Evolutionary conservation across 2,329 filamentous ascomycete species (phyloP).

Genomic region (Colletotrichum sp.): DNA sequence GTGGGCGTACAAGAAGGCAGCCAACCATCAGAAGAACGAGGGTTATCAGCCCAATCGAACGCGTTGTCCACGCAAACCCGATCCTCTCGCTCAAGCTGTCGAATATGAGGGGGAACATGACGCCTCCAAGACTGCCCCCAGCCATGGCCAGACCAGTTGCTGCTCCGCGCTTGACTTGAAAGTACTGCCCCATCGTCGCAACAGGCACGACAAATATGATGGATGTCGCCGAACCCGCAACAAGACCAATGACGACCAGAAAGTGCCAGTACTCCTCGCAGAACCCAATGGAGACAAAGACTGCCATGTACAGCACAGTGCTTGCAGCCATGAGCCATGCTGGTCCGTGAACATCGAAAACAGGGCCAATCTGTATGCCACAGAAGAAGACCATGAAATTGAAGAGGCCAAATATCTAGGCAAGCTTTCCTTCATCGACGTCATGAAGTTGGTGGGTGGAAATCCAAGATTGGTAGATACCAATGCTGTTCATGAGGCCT

Average conservation of each 20-base stretch:
- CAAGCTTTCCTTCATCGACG: constrained; percentile 62
- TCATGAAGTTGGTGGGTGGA: constrained; percentile 62
- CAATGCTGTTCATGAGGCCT: constrained; percentile 68
- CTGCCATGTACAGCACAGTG: background rate
- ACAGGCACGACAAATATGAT: constrained; percentile 19
- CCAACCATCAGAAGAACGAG: background rate
- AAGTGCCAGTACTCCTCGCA: constrained; percentile 24
- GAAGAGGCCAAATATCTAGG: constrained; percentile 75
- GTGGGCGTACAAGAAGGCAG: background rate
- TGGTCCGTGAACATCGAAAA: constrained; percentile 72
- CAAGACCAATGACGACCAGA: constrained; percentile 17
- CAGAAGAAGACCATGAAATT: constrained; percentile 72
- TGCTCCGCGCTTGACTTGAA: background rate
- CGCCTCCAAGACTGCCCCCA: background rate
- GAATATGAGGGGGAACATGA: background rate
- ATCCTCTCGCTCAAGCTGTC: background rate
- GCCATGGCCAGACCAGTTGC: background rate
- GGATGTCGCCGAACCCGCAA: constrained; percentile 8
- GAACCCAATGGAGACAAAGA: constrained; percentile 13
- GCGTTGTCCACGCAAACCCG: background rate
- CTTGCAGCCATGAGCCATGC: constrained; percentile 53
- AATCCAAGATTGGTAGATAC: constrained; percentile 70
- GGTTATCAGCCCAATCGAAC: background rate
- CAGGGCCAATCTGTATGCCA: constrained; percentile 70
- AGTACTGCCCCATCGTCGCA: background rate